Base-by-base conservation (phyloP, 2,329 filamentous ascomycete species). In the Sporothrix pseudoabietina region DNA sequence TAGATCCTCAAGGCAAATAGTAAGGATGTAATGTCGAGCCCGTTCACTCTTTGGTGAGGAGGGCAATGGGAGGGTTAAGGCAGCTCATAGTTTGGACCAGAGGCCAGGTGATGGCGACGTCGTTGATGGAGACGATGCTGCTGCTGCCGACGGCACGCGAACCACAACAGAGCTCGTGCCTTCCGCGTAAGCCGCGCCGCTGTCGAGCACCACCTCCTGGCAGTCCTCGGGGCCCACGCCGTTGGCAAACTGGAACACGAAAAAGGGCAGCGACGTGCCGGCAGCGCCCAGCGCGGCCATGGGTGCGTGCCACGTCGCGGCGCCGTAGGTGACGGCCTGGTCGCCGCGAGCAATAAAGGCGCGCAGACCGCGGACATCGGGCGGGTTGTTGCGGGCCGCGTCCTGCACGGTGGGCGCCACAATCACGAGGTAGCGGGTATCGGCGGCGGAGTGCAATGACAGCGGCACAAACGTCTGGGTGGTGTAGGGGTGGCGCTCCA, bases 231-330 rank as follows among this genome's bases (percentile, higher is more conserved):
- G 83, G 0, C 83, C 88, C 14, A 96, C 91, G 1, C 92, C 94
- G 81, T 97, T 98, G 47, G 90, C 90, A 83, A 92, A 96, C 83
- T 98, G 95, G 77, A 92, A 88, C 1, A 98, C 95, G 5, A 97
- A 88, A 81, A 98, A 98, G 79, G 96, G 93, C 66, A 98, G 85
- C 26, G 90, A 86, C 35, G 84, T 82, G 1, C 82, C 85, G 1
- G 78, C 72, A 2, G 79, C 76, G 0, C 94, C 94, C 68, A 98
- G 82, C 19, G 93, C 94, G 16, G 94, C 92, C 95, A 99, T 98
- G 0, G 96, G 96, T 75, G 95, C 94, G 84, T 99, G 96, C 89
- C 95, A 99, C 71, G 94, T 98, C 5, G 94, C 96, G 1, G 92
- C 90, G 0, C 88, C 94, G 81, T 98, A 99, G 2, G 94, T 98